Base-by-base conservation (phyloP, 1,139 yeast species). In the Pneumocystis oryctolagi region DNA sequence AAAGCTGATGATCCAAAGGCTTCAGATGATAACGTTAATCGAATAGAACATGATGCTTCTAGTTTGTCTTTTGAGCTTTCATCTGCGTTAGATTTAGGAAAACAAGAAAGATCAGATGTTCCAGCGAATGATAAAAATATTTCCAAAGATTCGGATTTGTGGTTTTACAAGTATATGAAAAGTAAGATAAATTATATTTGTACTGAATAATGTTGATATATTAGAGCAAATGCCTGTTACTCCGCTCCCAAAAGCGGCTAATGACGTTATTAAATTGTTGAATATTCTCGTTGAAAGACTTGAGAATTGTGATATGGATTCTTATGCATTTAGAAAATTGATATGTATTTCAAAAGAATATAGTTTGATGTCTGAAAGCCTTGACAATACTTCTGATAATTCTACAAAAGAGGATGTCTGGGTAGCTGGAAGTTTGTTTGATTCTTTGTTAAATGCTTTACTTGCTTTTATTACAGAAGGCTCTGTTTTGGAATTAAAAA, bases 91-190 rank as follows among this genome's bases (percentile, higher is more conserved):
- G 31, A 47, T 25, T 25, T 16, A 5, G 55, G 20, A 12, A 47
- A 47, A 9, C 31, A 47, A 6, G 55, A 25, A 28, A 28, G 12
- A 9, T n/a, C 3, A 8, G 55, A 47, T 25, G 12, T 25, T 3
- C 5, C 31, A 47, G 25, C 25, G 12, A 28, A 47, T 4, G 55
- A 47, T 25, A 31, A 47, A 8, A 25, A 20, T 25, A 12, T 47
- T 6, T 47, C 55, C 25, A 28, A 14, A 25, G 30, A 47, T 25
- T 47, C 55, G 12, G 20, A 16, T 47, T 14, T 25, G 12, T 64
- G 65, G 65, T 64, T 63, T 47, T 53, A 62, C 16, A 40, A 34
- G 30, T 64, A 64, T 39, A 64, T 64, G 65, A 59, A 37, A 6
- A 39, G 59, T 18, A 60, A 61, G 25, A 16, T 39, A 39, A 8